phyloP scores from a whole-genome alignment of 768 basidiomycete genomes.

The Exidia glandulosa region DNA sequence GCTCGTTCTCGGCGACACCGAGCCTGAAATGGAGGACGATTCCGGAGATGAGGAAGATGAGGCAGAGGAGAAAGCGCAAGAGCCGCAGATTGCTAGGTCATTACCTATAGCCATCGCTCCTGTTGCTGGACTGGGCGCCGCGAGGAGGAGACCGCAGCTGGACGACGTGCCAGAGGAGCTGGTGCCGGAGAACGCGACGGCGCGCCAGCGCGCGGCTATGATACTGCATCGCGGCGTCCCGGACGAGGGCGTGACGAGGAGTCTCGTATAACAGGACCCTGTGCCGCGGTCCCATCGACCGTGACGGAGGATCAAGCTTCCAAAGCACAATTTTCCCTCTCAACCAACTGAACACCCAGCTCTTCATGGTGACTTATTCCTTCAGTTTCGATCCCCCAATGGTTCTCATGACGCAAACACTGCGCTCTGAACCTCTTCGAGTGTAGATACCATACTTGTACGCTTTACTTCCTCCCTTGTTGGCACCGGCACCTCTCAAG shows the following conservation, averaged over 20 bases:
- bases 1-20: conserved; percentile 6
- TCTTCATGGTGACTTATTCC: too few species aligned
- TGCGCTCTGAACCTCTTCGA: too few species aligned
- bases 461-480: too few species aligned
- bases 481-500: too few species aligned
- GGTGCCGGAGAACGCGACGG: background rate
- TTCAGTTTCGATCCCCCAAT: too few species aligned
- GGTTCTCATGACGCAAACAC: too few species aligned
- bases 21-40: conserved; percentile 12
- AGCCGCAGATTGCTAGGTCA: conserved; percentile 33
- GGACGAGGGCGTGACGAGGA: conserved; percentile 70
- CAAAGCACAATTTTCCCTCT: too few species aligned
- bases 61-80: conserved; percentile 16
- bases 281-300: too few species aligned
- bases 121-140: conserved; percentile 29
- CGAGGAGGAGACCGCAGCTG: background rate
- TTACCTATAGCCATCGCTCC: conserved; percentile 51
- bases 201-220: conserved; percentile 43
- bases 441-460: too few species aligned
- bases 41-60: conserved; percentile 8
- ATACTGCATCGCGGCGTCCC: conserved; percentile 69
- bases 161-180: background rate
- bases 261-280: conserved; percentile 52
- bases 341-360: too few species aligned
- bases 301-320: too few species aligned